Conservation (phyloP, 2,329 filamentous ascomycete genomes). For the Rachicladosporium sp. region DNA sequence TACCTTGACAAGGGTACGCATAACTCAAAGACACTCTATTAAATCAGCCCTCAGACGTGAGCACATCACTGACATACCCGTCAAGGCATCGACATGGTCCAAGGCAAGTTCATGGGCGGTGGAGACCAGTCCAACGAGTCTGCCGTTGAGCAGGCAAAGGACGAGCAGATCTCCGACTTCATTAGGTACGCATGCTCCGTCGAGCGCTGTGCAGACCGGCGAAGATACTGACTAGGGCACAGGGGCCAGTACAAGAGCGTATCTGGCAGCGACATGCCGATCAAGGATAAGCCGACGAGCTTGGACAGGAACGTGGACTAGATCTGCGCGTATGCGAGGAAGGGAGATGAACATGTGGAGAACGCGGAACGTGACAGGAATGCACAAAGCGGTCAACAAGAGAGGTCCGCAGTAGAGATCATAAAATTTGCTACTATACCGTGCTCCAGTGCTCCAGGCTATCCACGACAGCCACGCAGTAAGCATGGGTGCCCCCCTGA, state of each 20-base stretch:
- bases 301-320: background rate
- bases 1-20: slow-evolving; percentile 62
- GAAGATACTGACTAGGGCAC: too few species aligned
- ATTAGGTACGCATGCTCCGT: slow-evolving; percentile 26
- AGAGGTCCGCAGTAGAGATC: too few species aligned
- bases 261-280: slow-evolving; percentile 56
- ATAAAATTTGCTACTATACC: too few species aligned
- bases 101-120: slow-evolving; percentile 60
- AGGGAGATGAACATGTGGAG: too few species aligned
- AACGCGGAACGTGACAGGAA: too few species aligned
- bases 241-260: slow-evolving; percentile 55
- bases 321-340: too few species aligned
- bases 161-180: slow-evolving; percentile 62
- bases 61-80: slow-evolving; percentile 1
- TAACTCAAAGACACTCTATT: background rate
- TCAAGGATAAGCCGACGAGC: slow-evolving; percentile 54
- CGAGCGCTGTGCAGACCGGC: too few species aligned
- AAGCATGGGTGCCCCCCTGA: too few species aligned
- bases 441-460: too few species aligned
- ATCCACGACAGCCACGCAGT: too few species aligned
- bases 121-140: slow-evolving; percentile 58
- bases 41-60: slow-evolving; percentile 3
- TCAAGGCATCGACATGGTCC: slow-evolving; percentile 62
- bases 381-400: too few species aligned
- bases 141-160: slow-evolving; percentile 71